Base-by-base conservation (phyloP, 2,329 filamentous ascomycete species). In the Scedosporium dehoogii region DNA sequence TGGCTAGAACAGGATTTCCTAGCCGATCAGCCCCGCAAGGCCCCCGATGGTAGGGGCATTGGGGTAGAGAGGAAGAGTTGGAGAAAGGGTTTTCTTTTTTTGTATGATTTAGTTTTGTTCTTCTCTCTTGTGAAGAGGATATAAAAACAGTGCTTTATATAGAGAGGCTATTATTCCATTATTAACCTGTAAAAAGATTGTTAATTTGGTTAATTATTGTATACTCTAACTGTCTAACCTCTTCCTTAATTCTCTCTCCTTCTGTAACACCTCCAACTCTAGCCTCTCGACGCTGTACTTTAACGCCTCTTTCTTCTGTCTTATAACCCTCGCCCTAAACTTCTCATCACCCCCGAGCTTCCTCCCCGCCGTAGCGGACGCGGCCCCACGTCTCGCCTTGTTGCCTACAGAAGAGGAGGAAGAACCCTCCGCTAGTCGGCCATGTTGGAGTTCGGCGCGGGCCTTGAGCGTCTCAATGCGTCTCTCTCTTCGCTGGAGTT, bases 231-330 rank as follows among this genome's bases (percentile, higher is more conserved):
- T 68, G 9, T 81, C 79, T 55, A 85, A 66, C 65, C 79, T 73
- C 72, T 81, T 78, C 67, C 81, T 73, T 69, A 86, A 67, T 73
- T 86, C 83, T 65, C 82, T 76, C 75, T 86, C 83, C 73, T 84
- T 85, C 70, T 96, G 92, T 68, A 86, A 81, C n/a, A 91, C 89
- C 76, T 96, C 91, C 69, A 96, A 72, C 78, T 94, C 90, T 66
- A 97, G 74, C 64, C 92, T 82, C 71, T 94, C 91, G 18, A 96
- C 90, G 29, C 90, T 88, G 77, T 96, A 96, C 72, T 90, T 87
- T 68, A 96, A 76, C 59, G 91, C 85, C 74, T 96, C 91, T 74
- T 91, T 93, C 75, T 91, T 88, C 78, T 92, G 90, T 63, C 85
- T 79, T 63, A 94, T 74, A 66, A 89, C 87, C 68, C 79, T 76